Percentiles rank a stretch among this genome's conserved stretches.
Conservation (phyloP, 345 rosid genomes). For the Trapa bicornis region DNA sequence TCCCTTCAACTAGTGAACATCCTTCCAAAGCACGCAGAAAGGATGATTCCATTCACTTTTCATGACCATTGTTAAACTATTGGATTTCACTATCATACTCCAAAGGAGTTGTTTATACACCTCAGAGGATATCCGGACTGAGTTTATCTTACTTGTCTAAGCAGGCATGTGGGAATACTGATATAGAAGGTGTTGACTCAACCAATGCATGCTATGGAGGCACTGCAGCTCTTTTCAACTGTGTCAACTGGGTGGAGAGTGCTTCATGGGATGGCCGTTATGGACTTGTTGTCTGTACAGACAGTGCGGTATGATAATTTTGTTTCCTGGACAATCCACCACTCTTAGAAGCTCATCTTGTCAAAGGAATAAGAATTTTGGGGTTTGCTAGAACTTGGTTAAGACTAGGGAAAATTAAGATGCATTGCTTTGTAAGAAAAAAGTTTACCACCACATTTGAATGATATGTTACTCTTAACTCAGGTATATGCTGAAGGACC, state of each 20-base stretch:
- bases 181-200: slow-evolving; percentile 98
- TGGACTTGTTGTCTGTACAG: slow-evolving; percentile 92
- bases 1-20: too few relatives aligned
- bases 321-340: background rate
- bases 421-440: background rate
- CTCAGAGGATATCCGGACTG: slow-evolving; percentile 1
- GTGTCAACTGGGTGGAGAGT: slow-evolving; percentile 99
- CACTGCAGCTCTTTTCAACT: slow-evolving; percentile 92
- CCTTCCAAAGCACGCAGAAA: too few relatives aligned
- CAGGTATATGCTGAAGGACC: slow-evolving; percentile 99
- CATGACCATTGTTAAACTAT: background rate
- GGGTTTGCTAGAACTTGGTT: background rate
- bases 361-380: background rate
- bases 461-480: slow-evolving; percentile 10
- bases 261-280: slow-evolving; percentile 98
- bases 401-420: background rate
- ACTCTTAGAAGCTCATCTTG: background rate
- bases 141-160: slow-evolving; percentile 16
- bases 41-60: too few relatives aligned
- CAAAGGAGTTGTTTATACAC: background rate
- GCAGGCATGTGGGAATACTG: slow-evolving; percentile 89
- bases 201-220: slow-evolving; percentile 99
- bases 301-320: slow-evolving; percentile 74
- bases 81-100: background rate
- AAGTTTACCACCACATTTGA: background rate